Base-by-base conservation (phyloP, 768 basidiomycete species). In the Leccinum ochraceum region DNA sequence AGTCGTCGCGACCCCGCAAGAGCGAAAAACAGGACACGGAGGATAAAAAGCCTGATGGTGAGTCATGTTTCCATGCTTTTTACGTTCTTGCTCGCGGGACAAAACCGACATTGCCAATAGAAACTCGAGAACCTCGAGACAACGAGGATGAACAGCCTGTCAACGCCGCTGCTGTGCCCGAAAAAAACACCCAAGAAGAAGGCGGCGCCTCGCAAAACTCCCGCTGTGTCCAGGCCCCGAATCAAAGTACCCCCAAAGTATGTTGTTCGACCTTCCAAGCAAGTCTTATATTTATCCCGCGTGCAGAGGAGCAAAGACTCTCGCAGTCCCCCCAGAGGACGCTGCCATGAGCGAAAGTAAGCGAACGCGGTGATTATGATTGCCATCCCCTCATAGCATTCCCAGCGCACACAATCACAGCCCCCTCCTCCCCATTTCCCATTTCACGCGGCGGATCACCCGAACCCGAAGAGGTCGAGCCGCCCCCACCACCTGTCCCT, bases 381-480 rank as follows among this genome's bases (percentile, higher is more conserved):
- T n/a, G 32, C 9, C 48, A 14, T 66, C 36, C 44, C 44, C 54
- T 68, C 51, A 56, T 14, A 26, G 51, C 57, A 53, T 58, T 56
- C 37, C 42, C 63, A 84, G 89, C 82, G 46, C 85, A 85, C 68
- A 81, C 86, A 14, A 84, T 84, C 30, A 90, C 89, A 16, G 88
- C 87, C 3, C 86, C 89, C 2, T 90, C 89, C 3, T 90, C 89
- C 1, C 89, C 89, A 10, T 75, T 82, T 10, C 80, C 77, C 26
- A 22, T 66, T 14, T 75, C 74, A 44, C 63, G 60, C 1, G 74
- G 69, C 24, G 75, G 74, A 42, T 78, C 85, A 2, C 82, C 84
- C 36, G 85, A 86, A 53, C 80, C 80, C 37, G 85, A 85, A 60
- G 72, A 69, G 28, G 57, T 67, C 16, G 68, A 70, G 42, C 67